Base-by-base conservation (phyloP, 257 asterid species). In the Nicotiana paniculata region DNA sequence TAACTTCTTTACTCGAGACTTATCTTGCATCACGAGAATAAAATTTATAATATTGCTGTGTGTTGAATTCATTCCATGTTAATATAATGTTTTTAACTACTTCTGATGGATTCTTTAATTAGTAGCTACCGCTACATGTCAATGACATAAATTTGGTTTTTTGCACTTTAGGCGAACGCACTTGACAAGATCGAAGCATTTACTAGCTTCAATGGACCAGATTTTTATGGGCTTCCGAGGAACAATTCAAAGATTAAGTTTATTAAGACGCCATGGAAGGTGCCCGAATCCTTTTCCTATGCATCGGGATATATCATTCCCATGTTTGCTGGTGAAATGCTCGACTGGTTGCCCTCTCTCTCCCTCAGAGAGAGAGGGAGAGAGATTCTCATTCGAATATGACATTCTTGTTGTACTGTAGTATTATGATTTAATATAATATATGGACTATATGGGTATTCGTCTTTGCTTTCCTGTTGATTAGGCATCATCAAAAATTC, bases 161-260 rank as follows among this genome's bases (percentile, higher is more conserved):
- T 21, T 83, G 63, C 70, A 46, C 63, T 79, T n/a, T 85, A 93
- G 98, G 98, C 90, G 6, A 90, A 91, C n/a, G 97, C 99, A 8
- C 88, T 95, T 48, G 99, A 95, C 87, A 95, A 92, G 87, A 83
- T 95, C 4, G 98, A 95, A 85, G 97, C 97, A 4, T 95, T 95
- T 86, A 88, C 98, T 10, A 95, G 99, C 91, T 95, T 93, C 62
- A 95, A 95, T 24, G 99, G 99, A 63, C 97, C 99, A 3, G 97
- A 95, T 75, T 95, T 93, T 79, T 95, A 95, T 54, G 97, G 96
- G 53, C 95, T 95, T 67, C 97, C 95, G 4, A 85, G 99, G 82
- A 95, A 93, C 89, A 86, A 86, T 4, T 87, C 93, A 9, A 91
- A 88, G 89, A 91, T 93, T 51, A 90, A 83, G 81, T 75, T 95